Conservation (phyloP, 2,329 filamentous ascomycete genomes). For the Neobulgaria alba region DNA sequence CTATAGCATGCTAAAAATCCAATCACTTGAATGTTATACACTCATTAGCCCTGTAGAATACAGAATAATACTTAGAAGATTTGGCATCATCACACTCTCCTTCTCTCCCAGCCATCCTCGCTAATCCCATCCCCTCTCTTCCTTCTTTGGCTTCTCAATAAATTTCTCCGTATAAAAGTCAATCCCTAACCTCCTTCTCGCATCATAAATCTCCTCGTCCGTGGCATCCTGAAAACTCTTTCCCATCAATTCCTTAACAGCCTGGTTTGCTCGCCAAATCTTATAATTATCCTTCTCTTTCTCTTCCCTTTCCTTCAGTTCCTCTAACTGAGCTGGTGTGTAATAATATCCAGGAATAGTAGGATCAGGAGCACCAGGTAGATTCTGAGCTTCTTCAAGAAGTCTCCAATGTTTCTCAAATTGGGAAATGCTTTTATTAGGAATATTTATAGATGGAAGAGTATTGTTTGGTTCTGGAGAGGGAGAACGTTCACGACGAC, state of each 20-base stretch:
- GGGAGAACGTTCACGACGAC: background rate
- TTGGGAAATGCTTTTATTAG: conserved; percentile 8
- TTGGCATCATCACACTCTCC: background rate
- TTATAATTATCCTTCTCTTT: background rate
- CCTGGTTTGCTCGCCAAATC: background rate
- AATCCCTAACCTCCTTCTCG: background rate
- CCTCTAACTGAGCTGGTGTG: conserved; percentile 11
- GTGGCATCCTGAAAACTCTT: background rate
- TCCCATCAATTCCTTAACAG: background rate
- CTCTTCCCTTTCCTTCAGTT: conserved; percentile 2
- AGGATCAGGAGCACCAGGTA: conserved; percentile 7
- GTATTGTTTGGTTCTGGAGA: conserved; percentile 2
- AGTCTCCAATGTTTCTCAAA: conserved; percentile 8
- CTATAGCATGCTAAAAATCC: no score
- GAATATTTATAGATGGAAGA: conserved; percentile 14
- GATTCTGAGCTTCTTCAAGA: conserved; percentile 7
- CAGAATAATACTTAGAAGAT: no score
- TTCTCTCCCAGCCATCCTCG: background rate
- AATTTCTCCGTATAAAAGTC: background rate
- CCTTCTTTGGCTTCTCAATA: background rate
- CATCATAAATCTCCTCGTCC: background rate
- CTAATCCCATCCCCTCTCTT: background rate
- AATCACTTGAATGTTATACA: no score
- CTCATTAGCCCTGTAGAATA: no score
- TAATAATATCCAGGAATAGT: conserved; percentile 14